Evolutionary conservation across 306 rosid species (phyloP).

Genomic region (Elaeagnus macrophylla): DNA sequence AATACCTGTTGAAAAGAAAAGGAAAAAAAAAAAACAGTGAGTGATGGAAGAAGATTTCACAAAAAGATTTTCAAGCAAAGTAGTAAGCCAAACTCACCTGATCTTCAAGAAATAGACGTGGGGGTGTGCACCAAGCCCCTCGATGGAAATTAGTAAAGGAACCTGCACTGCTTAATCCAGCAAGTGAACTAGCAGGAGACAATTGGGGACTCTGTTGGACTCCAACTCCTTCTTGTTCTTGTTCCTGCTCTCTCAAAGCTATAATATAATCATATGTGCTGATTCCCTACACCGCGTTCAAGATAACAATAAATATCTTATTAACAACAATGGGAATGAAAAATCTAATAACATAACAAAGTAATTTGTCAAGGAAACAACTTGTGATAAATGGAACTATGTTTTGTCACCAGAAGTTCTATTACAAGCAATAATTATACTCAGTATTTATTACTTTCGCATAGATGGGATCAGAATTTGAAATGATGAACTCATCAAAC

Average conservation of each 20-base stretch:
- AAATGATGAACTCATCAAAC: neutral
- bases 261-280: constrained; percentile 94
- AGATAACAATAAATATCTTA: neutral
- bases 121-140: constrained; percentile 97
- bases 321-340: neutral
- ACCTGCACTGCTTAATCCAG: constrained; percentile 96
- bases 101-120: constrained; percentile 86
- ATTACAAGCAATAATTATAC: too few species aligned
- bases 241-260: constrained; percentile 97
- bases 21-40: neutral
- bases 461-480: too few species aligned
- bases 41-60: neutral
- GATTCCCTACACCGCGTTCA: constrained; percentile 53
- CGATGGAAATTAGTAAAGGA: constrained; percentile 81
- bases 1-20: neutral
- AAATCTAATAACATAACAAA: too few species aligned
- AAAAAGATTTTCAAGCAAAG: neutral
- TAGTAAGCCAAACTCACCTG: constrained; percentile 47
- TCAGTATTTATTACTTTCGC: too few species aligned
- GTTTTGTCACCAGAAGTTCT: too few species aligned
- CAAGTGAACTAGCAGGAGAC: constrained; percentile 94
- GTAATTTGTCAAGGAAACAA: too few species aligned
- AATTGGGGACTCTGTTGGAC: constrained; percentile 95
- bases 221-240: constrained; percentile 77
- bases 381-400: too few species aligned